Percentiles rank a stretch among this genome's conserved stretches.
These are phyloP conservation scores for Wickerhamomyces hampshirensis DNA, from an alignment of 805 yeast species.

Conservation along the genomic window DNA sequence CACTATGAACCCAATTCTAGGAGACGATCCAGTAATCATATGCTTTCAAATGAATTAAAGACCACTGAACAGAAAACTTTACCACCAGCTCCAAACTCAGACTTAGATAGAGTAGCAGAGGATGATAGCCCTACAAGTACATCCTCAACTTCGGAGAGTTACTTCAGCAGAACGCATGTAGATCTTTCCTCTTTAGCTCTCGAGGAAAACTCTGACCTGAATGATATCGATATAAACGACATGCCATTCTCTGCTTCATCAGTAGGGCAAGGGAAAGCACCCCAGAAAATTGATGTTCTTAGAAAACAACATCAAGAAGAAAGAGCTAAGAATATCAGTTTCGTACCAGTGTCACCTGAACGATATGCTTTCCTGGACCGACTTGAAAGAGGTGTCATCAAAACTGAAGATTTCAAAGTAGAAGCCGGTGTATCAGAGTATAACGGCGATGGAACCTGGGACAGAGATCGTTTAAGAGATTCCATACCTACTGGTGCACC, in stretches of 20 bases:
- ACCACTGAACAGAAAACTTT: slow-evolving; percentile 2
- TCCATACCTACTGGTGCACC: slow-evolving; percentile 8
- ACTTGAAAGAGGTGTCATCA: slow-evolving; percentile 16
- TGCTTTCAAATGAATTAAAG: slow-evolving; percentile 6
- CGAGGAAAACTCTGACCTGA: slow-evolving; percentile 3
- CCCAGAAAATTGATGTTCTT: slow-evolving; percentile 1
- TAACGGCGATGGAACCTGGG: slow-evolving; percentile 25
- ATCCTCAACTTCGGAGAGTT: not conserved
- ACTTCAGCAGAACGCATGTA: slow-evolving; percentile 3
- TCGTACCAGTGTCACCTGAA: slow-evolving; percentile 13
- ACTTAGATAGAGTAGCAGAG: not conserved
- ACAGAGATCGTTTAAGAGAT: slow-evolving; percentile 15
- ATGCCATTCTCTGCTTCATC: slow-evolving; percentile 22
- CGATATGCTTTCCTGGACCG: slow-evolving; percentile 18
- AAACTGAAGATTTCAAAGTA: slow-evolving; percentile 14
- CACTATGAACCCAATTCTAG: not conserved
- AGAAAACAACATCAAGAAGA: slow-evolving; percentile 6
- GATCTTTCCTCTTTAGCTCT: slow-evolving; percentile 4
- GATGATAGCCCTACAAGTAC: not conserved
- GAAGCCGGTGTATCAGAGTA: slow-evolving; percentile 23
- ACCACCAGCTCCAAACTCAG: slow-evolving; percentile 1
- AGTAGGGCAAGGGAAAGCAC: slow-evolving; percentile 10
- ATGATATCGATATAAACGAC: slow-evolving; percentile 6
- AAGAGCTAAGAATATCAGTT: slow-evolving; percentile 2
- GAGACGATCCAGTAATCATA: slow-evolving; percentile 3